phyloP scores from a whole-genome alignment of 768 basidiomycete species.

The Imleria badia region DNA sequence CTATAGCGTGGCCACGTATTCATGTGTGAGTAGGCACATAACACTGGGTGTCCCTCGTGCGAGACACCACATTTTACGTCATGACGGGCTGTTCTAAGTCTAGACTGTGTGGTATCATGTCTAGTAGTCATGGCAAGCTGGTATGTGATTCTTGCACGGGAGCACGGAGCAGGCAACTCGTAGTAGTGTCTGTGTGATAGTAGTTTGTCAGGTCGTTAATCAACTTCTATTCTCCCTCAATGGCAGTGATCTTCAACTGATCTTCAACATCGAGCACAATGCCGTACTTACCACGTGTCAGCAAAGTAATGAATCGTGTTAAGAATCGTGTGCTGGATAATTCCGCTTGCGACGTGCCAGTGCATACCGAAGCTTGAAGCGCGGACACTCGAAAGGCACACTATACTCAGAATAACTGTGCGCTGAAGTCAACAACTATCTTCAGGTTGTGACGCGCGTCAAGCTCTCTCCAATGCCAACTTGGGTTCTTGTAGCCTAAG shows the following conservation, averaged over 20 bases:
- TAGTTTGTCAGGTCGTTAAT: conserved; percentile 18
- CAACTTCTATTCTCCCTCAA: conserved; percentile 25
- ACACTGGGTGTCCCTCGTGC: conserved; percentile 1
- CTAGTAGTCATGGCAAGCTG: background rate
- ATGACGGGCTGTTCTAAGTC: conserved; percentile 3
- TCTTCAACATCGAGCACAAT: conserved; percentile 18
- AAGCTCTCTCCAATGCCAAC: background rate
- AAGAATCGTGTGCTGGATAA: background rate
- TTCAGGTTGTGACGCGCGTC: background rate
- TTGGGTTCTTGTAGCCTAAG: background rate
- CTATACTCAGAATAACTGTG: background rate
- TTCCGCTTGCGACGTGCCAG: background rate
- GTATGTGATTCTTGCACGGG: background rate
- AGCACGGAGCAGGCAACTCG: conserved; percentile 1
- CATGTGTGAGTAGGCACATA: conserved; percentile 3
- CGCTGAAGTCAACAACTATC: background rate
- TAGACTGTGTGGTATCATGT: background rate
- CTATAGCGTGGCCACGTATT: background rate
- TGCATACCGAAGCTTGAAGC: background rate
- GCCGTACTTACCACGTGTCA: conserved; percentile 18
- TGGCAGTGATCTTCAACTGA: conserved; percentile 31
- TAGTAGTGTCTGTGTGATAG: background rate
- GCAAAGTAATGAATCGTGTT: conserved; percentile 3
- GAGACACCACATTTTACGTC: conserved; percentile 22
- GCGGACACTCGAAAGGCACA: background rate